Percentiles rank a stretch among this genome's conserved stretches.
These are phyloP conservation scores for Citrus australasica DNA, from an alignment of 345 rosid genomes.

Conservation along the genomic window DNA sequence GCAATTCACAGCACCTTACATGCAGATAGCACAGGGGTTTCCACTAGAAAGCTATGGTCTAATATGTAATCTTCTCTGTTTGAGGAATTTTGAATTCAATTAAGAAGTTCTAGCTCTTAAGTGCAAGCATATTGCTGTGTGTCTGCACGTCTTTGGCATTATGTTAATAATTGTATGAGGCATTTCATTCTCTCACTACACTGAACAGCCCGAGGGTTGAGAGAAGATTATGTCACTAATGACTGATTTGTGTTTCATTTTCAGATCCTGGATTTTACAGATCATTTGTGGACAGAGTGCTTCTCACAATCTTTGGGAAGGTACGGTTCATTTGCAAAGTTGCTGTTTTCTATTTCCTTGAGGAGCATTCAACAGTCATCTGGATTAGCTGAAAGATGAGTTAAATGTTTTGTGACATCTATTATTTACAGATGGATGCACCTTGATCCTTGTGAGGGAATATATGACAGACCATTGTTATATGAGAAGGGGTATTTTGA, in stretches of 20 bases:
- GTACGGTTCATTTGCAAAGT: conserved; percentile 35
- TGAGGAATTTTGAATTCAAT: not conserved
- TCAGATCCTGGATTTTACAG: conserved; percentile 84
- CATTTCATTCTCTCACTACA: not conserved
- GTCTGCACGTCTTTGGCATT: not conserved
- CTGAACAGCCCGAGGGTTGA: not conserved
- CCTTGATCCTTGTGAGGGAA: conserved; percentile 92
- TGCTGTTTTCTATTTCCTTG: conserved; percentile 8
- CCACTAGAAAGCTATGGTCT: not conserved
- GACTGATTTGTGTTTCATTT: conserved; percentile 13
- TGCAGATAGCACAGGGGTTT: not conserved
- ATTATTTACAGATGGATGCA: conserved; percentile 81
- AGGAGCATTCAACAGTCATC: not conserved
- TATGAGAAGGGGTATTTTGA: conserved; percentile 79
- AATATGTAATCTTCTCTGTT: not conserved
- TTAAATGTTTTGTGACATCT: not conserved
- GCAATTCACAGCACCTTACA: not conserved
- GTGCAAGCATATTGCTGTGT: not conserved
- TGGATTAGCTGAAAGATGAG: not conserved
- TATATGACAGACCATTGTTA: conserved; percentile 70
- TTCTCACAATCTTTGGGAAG: conserved; percentile 64
- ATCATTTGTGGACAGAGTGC: conserved; percentile 98
- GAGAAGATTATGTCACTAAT: conserved; percentile 1
- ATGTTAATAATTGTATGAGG: not conserved
- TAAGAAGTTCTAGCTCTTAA: not conserved